A percentile compares a stretch with the other conserved stretches of the same genome.
phyloP scores from a whole-genome alignment of 495 filamentous ascomycete species.

The Lophium mytilinum region DNA sequence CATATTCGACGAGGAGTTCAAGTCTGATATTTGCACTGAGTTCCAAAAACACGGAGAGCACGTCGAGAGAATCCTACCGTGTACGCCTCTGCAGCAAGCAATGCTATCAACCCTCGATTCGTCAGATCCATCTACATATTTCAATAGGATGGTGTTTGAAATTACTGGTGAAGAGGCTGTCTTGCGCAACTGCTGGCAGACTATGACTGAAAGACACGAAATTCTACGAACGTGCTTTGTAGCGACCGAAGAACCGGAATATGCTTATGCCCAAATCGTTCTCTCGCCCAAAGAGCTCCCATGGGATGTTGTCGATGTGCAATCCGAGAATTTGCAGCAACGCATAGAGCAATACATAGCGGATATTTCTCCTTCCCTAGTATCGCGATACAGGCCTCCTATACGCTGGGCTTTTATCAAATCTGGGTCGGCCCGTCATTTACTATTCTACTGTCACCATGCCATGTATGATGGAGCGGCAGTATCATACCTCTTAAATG shows the following conservation, averaged over 20 bases:
- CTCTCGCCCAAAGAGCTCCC: slow-evolving; percentile 29
- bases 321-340: neutral
- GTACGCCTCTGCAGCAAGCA: slow-evolving; percentile 72
- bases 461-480: slow-evolving; percentile 74
- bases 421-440: neutral
- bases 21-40: slow-evolving; percentile 27
- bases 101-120: slow-evolving; percentile 56
- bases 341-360: slow-evolving; percentile 6
- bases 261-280: slow-evolving; percentile 54
- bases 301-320: slow-evolving; percentile 24
- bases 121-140: slow-evolving; percentile 37
- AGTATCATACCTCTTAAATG: slow-evolving; percentile 54
- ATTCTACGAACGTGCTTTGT: slow-evolving; percentile 59
- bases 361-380: neutral
- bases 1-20: slow-evolving; percentile 35
- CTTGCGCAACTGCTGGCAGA: slow-evolving; percentile 41
- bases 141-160: slow-evolving; percentile 46
- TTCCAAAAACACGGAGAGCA: slow-evolving; percentile 31
- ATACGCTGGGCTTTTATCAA: neutral
- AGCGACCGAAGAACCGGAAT: slow-evolving; percentile 40
- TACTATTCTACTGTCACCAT: slow-evolving; percentile 48
- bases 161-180: slow-evolving; percentile 37
- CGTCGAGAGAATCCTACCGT: slow-evolving; percentile 56
- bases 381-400: slow-evolving; percentile 15
- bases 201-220: slow-evolving; percentile 47